Evolutionary conservation across 140 eudicot genomes (phyloP).

Genomic region (Flaveria floridana): DNA sequence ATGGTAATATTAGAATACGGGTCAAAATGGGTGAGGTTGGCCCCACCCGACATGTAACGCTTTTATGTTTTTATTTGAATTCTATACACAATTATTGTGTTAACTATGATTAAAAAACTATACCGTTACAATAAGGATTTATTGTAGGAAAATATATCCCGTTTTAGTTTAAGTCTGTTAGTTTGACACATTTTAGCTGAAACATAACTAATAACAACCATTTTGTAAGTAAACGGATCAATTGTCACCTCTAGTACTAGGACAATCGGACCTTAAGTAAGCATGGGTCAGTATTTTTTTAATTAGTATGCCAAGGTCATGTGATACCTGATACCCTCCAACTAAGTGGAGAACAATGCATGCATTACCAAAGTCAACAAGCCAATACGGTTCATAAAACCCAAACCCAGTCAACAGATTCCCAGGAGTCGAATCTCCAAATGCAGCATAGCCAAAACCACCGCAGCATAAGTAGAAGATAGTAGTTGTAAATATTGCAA

Average conservation of each 20-base stretch:
- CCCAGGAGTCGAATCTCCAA: slow-evolving; percentile 67
- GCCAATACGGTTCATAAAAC: slow-evolving; percentile 53
- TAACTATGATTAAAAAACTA: not conserved
- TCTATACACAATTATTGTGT: not conserved
- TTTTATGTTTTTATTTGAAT: not conserved
- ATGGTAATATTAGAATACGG: not conserved
- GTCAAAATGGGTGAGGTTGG: not conserved
- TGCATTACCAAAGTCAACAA: slow-evolving; percentile 45
- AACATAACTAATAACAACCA: not conserved
- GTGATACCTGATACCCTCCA: slow-evolving; percentile 46
- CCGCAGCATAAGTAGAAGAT: slow-evolving; percentile 65
- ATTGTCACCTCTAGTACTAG: not conserved
- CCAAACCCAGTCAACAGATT: slow-evolving; percentile 55
- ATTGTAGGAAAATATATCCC: not conserved
- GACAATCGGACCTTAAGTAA: not conserved
- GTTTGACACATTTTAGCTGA: not conserved
- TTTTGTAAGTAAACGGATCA: not conserved
- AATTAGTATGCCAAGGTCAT: slow-evolving; percentile 5
- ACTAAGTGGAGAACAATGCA: slow-evolving; percentile 44
- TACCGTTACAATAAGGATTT: too few relatives aligned
- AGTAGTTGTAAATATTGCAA: slow-evolving; percentile 45
- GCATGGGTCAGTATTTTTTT: not conserved
- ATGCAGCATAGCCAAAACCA: slow-evolving; percentile 74
- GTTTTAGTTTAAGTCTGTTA: not conserved
- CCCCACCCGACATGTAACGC: not conserved